Percentiles rank a stretch among this genome's conserved stretches.
phyloP scores from a whole-genome alignment of 1,284 basidiomycete genomes.

The Lignosus rhinocerotis region DNA sequence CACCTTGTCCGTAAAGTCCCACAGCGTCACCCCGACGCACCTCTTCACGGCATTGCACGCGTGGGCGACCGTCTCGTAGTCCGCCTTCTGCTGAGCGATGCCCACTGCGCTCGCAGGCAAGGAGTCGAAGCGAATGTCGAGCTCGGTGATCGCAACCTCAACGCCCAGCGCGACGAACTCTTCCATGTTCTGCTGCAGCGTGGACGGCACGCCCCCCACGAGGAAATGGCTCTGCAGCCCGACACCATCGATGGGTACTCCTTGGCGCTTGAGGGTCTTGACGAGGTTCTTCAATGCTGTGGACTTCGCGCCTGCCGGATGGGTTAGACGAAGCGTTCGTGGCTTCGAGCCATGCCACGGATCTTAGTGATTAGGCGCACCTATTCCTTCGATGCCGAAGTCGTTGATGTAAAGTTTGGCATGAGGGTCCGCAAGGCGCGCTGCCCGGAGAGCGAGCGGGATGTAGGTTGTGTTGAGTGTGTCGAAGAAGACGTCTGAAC shows the following conservation, averaged over 20 bases:
- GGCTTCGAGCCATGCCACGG: too few relatives aligned
- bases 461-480: slow-evolving; percentile 46
- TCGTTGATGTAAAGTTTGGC: slow-evolving; percentile 52
- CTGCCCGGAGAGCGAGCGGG: slow-evolving; percentile 44
- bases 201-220: slow-evolving; percentile 48
- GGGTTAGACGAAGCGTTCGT: neutral
- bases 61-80: slow-evolving; percentile 53
- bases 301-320: slow-evolving; percentile 45
- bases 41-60: slow-evolving; percentile 51
- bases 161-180: slow-evolving; percentile 53
- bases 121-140: slow-evolving; percentile 56
- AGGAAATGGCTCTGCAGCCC: slow-evolving; percentile 57
- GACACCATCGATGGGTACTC: slow-evolving; percentile 58
- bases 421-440: slow-evolving; percentile 45
- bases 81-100: slow-evolving; percentile 52
- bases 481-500: slow-evolving; percentile 46
- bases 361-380: slow-evolving; percentile 8
- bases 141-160: slow-evolving; percentile 60
- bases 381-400: slow-evolving; percentile 41
- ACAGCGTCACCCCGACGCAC: slow-evolving; percentile 56
- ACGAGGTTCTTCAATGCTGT: slow-evolving; percentile 54
- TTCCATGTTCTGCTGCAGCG: slow-evolving; percentile 45
- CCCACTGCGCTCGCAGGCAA: slow-evolving; percentile 48
- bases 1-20: slow-evolving; percentile 53
- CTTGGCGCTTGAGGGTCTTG: slow-evolving; percentile 42